Base-by-base conservation (phyloP, 1,139 yeast genomes). In the Yamadazyma dushanensis region DNA sequence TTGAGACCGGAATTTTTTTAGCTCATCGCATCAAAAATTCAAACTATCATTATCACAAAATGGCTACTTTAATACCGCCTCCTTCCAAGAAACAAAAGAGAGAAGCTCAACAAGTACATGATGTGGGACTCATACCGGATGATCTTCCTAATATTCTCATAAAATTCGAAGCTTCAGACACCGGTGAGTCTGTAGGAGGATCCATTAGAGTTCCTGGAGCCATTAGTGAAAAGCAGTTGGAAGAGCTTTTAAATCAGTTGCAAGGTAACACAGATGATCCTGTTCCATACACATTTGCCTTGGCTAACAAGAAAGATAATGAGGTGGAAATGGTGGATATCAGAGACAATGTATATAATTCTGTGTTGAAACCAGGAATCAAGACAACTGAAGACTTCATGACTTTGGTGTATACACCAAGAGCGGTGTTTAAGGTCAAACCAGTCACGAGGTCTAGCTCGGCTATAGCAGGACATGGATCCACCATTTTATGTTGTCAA, bases 41-140 rank as follows among this genome's bases (percentile, higher is more conserved):
- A 6, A 29, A 24, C 26, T 8, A 24, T 5, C 29, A 20, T 4
- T n/a, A 16, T 8, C n/a, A 16, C 17, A 47, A 7, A 33, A 92
- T 92, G 98, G 95, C 98, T 41, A 92, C 98, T 3, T 72, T 87
- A 32, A 63, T 92, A 32, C 98, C 98, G 17, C 98, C 97, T 31
- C 95, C 88, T 23, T 84, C 96, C 0, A 92, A 92, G 60, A 85
- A 81, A 55, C 97, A 89, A 59, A 85, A 78, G 61, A 78, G 80
- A 52, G 86, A 76, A 47, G 95, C 95, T 4, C 97, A 89, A 57
- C 73, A 78, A 53, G 87, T 86, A 9, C 78, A 86, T 38, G 92
- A 83, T 35, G 83, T 86, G 11, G 83, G 80, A 38, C 59, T 83
- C 8, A 66, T 85, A 16, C 97, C 97, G 1, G 69, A 62, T 2